Evolutionary conservation across 2,329 filamentous ascomycete species (phyloP).

Genomic region (Penicillium sp.): DNA sequence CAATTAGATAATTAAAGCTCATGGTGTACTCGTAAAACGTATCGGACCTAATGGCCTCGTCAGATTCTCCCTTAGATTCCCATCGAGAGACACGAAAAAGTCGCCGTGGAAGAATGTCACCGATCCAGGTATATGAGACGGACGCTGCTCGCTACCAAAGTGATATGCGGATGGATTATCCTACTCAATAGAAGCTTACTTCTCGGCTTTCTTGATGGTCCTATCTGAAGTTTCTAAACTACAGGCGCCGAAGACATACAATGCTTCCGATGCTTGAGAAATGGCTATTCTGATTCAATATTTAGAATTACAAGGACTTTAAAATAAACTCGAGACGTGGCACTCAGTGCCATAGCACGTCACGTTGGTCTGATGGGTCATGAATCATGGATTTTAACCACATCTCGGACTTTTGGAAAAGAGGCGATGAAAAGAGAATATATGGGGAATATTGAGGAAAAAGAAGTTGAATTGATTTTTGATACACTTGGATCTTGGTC

Average conservation of each 20-base stretch:
- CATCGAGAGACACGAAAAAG: slow-evolving; percentile 67
- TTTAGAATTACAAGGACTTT: not conserved
- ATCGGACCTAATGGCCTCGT: slow-evolving; percentile 57
- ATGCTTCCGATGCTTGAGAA: slow-evolving; percentile 13
- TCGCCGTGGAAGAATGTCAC: slow-evolving; percentile 64
- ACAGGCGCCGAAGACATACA: slow-evolving; percentile 38
- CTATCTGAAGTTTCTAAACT: slow-evolving; percentile 37
- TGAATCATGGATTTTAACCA: not conserved
- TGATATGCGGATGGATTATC: slow-evolving; percentile 22
- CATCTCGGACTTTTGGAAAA: not conserved
- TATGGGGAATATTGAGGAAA: not conserved
- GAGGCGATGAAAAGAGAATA: no score
- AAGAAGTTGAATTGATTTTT: not conserved
- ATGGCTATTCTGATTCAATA: no score
- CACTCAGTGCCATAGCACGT: not conserved
- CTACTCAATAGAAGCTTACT: slow-evolving; percentile 28
- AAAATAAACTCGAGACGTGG: not conserved
- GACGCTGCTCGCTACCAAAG: slow-evolving; percentile 16
- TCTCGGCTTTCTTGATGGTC: slow-evolving; percentile 27
- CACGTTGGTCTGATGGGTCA: not conserved
- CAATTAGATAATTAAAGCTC: slow-evolving; percentile 30
- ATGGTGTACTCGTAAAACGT: slow-evolving; percentile 67
- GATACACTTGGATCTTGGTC: not conserved
- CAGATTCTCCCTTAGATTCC: slow-evolving; percentile 41
- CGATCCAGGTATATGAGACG: slow-evolving; percentile 43